Conservation (phyloP, 2,329 filamentous ascomycete genomes). For the Trichophyton schoenleinii region DNA sequence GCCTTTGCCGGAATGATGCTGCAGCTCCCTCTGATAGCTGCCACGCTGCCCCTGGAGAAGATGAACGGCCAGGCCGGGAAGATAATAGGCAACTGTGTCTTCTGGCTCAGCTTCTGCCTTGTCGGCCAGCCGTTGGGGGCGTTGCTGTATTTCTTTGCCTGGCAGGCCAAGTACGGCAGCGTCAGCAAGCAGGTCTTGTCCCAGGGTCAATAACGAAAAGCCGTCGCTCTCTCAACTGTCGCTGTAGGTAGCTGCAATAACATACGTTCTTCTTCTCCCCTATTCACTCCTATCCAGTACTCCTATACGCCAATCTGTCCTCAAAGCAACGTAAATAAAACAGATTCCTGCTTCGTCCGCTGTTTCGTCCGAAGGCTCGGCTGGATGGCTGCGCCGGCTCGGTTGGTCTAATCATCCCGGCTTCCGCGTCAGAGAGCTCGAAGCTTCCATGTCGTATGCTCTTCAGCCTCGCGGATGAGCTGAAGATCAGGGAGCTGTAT, state of each 20-base stretch:
- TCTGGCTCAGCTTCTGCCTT: conserved; percentile 93
- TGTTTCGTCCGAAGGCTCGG: neutral
- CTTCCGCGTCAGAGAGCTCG: neutral
- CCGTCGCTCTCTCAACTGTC: neutral
- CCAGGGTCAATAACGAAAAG: neutral
- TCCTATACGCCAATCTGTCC: no score
- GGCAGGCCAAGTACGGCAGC: conserved; percentile 94
- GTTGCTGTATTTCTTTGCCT: conserved; percentile 91
- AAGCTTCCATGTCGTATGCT: neutral
- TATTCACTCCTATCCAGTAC: no score
- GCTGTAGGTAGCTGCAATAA: neutral
- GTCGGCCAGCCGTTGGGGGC: conserved; percentile 90
- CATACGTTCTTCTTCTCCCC: neutral
- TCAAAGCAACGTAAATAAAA: no score
- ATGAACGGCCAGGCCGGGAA: conserved; percentile 63
- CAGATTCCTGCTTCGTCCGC: neutral
- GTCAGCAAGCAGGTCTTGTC: conserved; percentile 38
- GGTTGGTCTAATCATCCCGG: neutral
- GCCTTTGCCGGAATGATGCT: conserved; percentile 90
- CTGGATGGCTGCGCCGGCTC: neutral
- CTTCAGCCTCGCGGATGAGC: neutral
- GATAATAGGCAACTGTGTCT: conserved; percentile 80
- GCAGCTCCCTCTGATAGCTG: conserved; percentile 73
- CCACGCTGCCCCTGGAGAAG: conserved; percentile 69
- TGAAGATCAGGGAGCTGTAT: no score